Evolutionary conservation across 202 grass and related monocot species (phyloP), one percentile per base, ranked within the genome.

Genomic region (Brachypodium distachyon): DNA sequence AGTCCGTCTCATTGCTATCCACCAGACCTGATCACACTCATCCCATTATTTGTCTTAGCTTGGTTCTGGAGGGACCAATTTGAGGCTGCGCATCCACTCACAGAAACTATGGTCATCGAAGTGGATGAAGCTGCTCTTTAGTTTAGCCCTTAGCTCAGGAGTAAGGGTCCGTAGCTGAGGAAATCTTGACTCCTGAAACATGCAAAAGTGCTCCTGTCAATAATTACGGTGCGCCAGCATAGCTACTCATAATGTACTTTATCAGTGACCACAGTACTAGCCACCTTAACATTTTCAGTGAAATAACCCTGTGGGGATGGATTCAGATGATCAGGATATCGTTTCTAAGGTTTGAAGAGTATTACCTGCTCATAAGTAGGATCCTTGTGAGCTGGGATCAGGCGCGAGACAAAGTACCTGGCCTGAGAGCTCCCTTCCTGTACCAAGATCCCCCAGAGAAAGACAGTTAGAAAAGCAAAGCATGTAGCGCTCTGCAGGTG

Each of bases 21-120:
- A 32, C 56, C 8, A 1, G 58, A 63, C 60, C 1, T 1, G 72
- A 31, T 23, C 17, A 21, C 31, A 34, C 34, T 39, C 49, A 19
- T 39, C 53, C 23, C 0, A 61, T 65, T 54, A 44, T 27, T 55
- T 81, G 44, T 47, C 51, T 92, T 92, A 98, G 63, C 91, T 92
- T 54, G 85, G 89, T 80, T 95, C 89, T 9, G 95, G 89, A 0
- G 95, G 89, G 25, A 95, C 89, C 76, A 98, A 73, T 82, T 95
- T 98, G 83, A 98, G 87, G 82, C 85, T 98, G 62, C 89, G 89
- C 95, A 98, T 98, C 95, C 95, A 98, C 89, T 98, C 95, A 6
- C 91, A 98, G 77, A 98, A 92, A 66, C 95, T 98, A 65, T 84
- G 75, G 46, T 95, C 95, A 25, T 98, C 95, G 0, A 95, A 98